Percentiles rank a stretch among this genome's conserved stretches.
These are phyloP conservation scores for Penicillium robsamsonii DNA, from an alignment of 495 filamentous ascomycete genomes.

Conservation along the genomic window DNA sequence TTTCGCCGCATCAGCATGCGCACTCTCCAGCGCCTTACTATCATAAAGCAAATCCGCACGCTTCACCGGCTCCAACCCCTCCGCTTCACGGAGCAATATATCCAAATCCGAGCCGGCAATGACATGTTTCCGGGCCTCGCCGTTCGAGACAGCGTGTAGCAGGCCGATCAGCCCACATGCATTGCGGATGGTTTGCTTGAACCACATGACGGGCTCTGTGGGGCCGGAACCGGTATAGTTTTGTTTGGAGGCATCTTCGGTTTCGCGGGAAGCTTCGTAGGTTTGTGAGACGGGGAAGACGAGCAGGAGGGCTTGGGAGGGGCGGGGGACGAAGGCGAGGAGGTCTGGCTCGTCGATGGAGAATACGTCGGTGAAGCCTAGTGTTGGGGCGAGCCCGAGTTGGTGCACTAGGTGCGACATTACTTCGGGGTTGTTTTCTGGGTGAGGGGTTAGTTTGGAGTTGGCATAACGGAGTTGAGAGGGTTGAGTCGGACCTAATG, in stretches of 20 bases:
- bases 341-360: slow-evolving; percentile 76
- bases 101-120: slow-evolving; percentile 47
- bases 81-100: slow-evolving; percentile 43
- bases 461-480: not conserved
- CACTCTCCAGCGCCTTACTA: slow-evolving; percentile 64
- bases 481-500: slow-evolving; percentile 34
- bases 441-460: slow-evolving; percentile 17
- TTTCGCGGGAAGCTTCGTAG: slow-evolving; percentile 63
- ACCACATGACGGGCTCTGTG: slow-evolving; percentile 73
- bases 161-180: slow-evolving; percentile 84
- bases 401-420: slow-evolving; percentile 73
- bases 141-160: slow-evolving; percentile 71
- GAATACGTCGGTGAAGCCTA: slow-evolving; percentile 81
- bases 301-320: slow-evolving; percentile 76
- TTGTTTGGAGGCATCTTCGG: slow-evolving; percentile 58
- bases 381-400: slow-evolving; percentile 64
- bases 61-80: slow-evolving; percentile 45
- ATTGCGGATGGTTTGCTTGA: slow-evolving; percentile 85
- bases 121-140: slow-evolving; percentile 46
- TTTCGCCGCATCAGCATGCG: slow-evolving; percentile 67
- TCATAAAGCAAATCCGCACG: slow-evolving; percentile 73
- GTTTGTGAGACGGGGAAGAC: slow-evolving; percentile 75
- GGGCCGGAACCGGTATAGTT: slow-evolving; percentile 53
- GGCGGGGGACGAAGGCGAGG: slow-evolving; percentile 78
- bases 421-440: slow-evolving; percentile 74